Evolutionary conservation across 768 basidiomycete species (phyloP).

Genomic region (Megacollybia marginata): DNA sequence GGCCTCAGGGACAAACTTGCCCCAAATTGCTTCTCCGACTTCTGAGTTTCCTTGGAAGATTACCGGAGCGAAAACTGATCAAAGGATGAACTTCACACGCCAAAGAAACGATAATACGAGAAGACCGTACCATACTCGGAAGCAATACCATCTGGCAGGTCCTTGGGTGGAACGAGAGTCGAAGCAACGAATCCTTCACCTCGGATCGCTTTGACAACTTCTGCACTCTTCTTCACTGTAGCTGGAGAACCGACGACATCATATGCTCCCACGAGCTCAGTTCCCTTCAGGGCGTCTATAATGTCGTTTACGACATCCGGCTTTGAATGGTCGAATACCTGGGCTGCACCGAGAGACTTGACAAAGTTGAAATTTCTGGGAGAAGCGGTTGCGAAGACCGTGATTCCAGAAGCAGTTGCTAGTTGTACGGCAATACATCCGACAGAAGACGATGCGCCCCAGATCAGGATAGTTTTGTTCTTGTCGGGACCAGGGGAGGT

Average conservation of each 20-base stretch:
- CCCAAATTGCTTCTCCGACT: too few species aligned
- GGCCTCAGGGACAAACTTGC: too few species aligned
- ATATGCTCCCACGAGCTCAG: not conserved
- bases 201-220: not conserved
- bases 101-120: too few species aligned
- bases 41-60: too few species aligned
- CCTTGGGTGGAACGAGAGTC: too few species aligned
- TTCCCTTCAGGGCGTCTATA: slow-evolving; percentile 1
- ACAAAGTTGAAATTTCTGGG: slow-evolving; percentile 19
- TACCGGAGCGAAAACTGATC: too few species aligned
- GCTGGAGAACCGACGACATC: not conserved
- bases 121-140: too few species aligned
- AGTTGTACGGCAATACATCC: slow-evolving; percentile 19
- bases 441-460: not conserved
- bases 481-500: not conserved
- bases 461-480: not conserved
- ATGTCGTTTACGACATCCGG: slow-evolving; percentile 9
- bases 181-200: too few species aligned
- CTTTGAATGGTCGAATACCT: slow-evolving; percentile 20
- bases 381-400: slow-evolving; percentile 25
- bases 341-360: slow-evolving; percentile 24
- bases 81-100: too few species aligned
- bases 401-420: slow-evolving; percentile 20
- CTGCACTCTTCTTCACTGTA: not conserved
- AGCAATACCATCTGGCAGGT: too few species aligned